phyloP scores from a whole-genome alignment of 129 eudicot species.

The Saposhnikovia divaricata region DNA sequence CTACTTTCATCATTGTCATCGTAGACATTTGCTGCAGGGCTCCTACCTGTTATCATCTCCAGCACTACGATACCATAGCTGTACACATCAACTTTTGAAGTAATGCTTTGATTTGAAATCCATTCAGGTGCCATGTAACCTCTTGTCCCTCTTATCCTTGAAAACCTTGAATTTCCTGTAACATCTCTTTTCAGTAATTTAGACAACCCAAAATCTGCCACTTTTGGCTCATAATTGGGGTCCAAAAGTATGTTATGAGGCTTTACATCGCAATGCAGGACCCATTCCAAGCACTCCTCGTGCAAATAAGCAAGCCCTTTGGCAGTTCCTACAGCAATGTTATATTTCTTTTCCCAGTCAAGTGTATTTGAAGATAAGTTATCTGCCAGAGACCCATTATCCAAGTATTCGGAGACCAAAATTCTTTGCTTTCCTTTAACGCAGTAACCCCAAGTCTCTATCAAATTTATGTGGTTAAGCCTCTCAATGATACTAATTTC shows the following conservation, averaged over 20 bases:
- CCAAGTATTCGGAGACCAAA: slow-evolving; percentile 25
- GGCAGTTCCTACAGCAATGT: slow-evolving; percentile 47
- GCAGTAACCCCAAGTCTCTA: slow-evolving; percentile 30
- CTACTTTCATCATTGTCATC: not conserved
- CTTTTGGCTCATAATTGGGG: slow-evolving; percentile 20
- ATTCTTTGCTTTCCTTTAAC: slow-evolving; percentile 19
- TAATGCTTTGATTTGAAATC: slow-evolving; percentile 29
- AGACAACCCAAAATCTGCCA: slow-evolving; percentile 25
- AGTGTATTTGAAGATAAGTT: slow-evolving; percentile 13
- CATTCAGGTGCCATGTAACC: slow-evolving; percentile 71
- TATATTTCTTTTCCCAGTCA: slow-evolving; percentile 31
- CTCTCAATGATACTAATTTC: slow-evolving; percentile 28
- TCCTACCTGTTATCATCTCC: slow-evolving; percentile 41
- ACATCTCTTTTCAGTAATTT: slow-evolving; percentile 13
- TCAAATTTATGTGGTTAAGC: slow-evolving; percentile 26
- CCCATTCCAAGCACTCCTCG: slow-evolving; percentile 65
- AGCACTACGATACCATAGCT: slow-evolving; percentile 41
- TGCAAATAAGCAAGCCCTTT: slow-evolving; percentile 59
- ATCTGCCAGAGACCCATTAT: slow-evolving; percentile 20
- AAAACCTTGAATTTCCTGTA: slow-evolving; percentile 19
- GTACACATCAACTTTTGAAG: slow-evolving; percentile 48
- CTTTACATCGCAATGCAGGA: slow-evolving; percentile 45
- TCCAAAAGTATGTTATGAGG: slow-evolving; percentile 30
- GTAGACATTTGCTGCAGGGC: not conserved
- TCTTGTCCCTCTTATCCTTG: slow-evolving; percentile 50